A percentile compares a stretch with the other conserved stretches of the same genome.
Evolutionary conservation across 495 filamentous ascomycete species (phyloP).

Genomic region (Aspergillus haitiensis): DNA sequence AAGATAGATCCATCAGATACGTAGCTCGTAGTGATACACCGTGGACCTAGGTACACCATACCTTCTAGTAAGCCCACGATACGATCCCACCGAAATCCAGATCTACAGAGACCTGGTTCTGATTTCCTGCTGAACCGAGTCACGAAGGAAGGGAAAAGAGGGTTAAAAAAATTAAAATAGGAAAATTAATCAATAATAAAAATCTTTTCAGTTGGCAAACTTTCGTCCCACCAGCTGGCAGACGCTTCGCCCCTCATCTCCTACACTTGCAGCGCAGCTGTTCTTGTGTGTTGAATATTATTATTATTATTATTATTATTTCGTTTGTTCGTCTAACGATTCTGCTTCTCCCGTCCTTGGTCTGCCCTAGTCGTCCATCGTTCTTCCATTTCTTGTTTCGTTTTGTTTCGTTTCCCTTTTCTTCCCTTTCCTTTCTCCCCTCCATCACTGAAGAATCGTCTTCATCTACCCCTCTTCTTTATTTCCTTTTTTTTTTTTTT

Average conservation of each 20-base stretch:
- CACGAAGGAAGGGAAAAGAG: not conserved
- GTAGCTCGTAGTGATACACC: not conserved
- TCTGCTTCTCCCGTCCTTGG: conserved; percentile 26
- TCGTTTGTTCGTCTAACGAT: conserved; percentile 28
- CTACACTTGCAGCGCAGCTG: conserved; percentile 14
- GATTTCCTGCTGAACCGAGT: conserved; percentile 14
- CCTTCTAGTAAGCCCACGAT: conserved; percentile 10
- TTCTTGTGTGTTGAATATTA: conserved; percentile 22
- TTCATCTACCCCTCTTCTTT: conserved; percentile 49
- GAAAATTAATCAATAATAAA: conserved; percentile 13
- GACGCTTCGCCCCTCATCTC: conserved; percentile 28
- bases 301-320: conserved; percentile 16
- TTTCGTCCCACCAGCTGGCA: conserved; percentile 27
- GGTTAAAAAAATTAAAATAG: not conserved
- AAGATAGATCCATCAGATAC: not conserved
- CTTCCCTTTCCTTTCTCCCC: conserved; percentile 37
- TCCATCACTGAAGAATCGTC: conserved; percentile 31
- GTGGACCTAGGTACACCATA: not conserved
- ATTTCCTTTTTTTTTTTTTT: conserved; percentile 41
- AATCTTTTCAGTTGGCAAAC: conserved; percentile 20
- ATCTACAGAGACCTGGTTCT: conserved; percentile 15
- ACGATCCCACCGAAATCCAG: conserved; percentile 17
- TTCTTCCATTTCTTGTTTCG: conserved; percentile 13
- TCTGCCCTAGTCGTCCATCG: conserved; percentile 31
- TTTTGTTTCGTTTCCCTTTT: conserved; percentile 24